Base-by-base conservation (phyloP, 2,329 filamentous ascomycete species). In the Xylaria sp. region DNA sequence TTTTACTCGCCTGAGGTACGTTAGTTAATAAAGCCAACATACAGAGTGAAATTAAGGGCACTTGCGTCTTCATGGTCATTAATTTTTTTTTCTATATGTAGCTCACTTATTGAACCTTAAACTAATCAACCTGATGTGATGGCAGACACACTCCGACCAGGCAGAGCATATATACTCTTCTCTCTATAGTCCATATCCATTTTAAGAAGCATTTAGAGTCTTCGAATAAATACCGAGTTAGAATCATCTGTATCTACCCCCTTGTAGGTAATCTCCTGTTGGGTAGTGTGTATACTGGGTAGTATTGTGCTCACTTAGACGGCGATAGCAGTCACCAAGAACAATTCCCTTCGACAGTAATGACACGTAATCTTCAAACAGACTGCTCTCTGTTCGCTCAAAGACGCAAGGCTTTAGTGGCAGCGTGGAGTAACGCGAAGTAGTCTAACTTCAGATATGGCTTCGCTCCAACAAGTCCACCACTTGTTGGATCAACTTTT, bases 401-500 rank as follows among this genome's bases (percentile, higher is more conserved):
- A 10, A 48, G 44, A 48, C 9, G 12, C 23, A 5, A 42, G 42
- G 23, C 16, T 42, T 35, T 21, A 53, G 23, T 21, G 23, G 53
- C 21, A 44, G 10, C n/a, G 4, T 2, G 13, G 27, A 40, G 12
- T 53, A 23, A 18, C 37, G 18, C 25, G n/a, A 27, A 23, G 16
- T 32, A n/a, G 21, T 18, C 27, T 44, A 35, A 35, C 55, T 25
- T 25, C 21, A 35, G 23, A 53, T 25, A 37, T 35, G 64, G 53
- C 66, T 73, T 2, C 65, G 70, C 29, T 75, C 70, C 21, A 77
- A 72, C n/a, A 77, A 25, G 42, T 74, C 71, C 50, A 77, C 68
- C 12, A 71, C 72, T 29, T 75, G 65, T 66, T 76, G 69, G 10
- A 77, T 74, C n/a, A 71, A 55, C 29, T 23, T 44, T 54, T 71